A percentile compares a stretch with the other conserved stretches of the same genome.
phyloP scores from a whole-genome alignment of 225 moss, liverwort and hornwort genomes.

The Asterella californica region DNA sequence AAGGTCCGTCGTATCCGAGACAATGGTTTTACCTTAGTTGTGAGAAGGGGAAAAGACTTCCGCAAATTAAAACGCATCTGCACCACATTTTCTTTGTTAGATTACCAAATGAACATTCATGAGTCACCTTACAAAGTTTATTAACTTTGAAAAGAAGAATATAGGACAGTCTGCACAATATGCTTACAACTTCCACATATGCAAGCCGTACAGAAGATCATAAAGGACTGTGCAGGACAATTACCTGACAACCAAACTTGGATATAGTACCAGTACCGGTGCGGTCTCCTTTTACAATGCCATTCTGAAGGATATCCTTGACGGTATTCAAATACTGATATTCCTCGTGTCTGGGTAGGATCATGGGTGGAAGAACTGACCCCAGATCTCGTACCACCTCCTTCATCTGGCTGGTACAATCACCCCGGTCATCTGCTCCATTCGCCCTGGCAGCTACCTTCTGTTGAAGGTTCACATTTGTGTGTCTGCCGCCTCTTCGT shows the following conservation, averaged over 20 bases:
- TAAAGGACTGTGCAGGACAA: not conserved
- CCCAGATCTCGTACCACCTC: not conserved
- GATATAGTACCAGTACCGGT: slow-evolving; percentile 88
- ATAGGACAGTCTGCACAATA: not conserved
- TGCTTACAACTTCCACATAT: not conserved
- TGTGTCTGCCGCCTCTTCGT: slow-evolving; percentile 26
- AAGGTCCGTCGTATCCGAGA: not conserved
- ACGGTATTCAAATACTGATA: slow-evolving; percentile 77
- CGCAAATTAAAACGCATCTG: slow-evolving; percentile 93
- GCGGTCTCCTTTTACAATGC: slow-evolving; percentile 72
- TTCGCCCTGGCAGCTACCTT: not conserved
- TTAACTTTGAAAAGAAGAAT: not conserved
- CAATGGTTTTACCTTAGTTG: slow-evolving; percentile 61
- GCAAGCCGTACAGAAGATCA: not conserved
- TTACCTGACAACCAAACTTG: slow-evolving; percentile 89
- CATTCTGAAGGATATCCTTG: slow-evolving; percentile 67
- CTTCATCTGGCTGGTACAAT: not conserved
- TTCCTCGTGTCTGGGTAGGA: slow-evolving; percentile 65
- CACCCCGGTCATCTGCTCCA: not conserved
- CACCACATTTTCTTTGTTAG: slow-evolving; percentile 9
- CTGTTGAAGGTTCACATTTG: not conserved
- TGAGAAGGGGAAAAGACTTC: slow-evolving; percentile 82
- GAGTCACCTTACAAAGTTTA: not conserved
- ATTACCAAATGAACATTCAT: not conserved
- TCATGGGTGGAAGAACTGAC: slow-evolving; percentile 37